phyloP scores from a whole-genome alignment of 257 asterid species.

The Galeopsis tetrahit region DNA sequence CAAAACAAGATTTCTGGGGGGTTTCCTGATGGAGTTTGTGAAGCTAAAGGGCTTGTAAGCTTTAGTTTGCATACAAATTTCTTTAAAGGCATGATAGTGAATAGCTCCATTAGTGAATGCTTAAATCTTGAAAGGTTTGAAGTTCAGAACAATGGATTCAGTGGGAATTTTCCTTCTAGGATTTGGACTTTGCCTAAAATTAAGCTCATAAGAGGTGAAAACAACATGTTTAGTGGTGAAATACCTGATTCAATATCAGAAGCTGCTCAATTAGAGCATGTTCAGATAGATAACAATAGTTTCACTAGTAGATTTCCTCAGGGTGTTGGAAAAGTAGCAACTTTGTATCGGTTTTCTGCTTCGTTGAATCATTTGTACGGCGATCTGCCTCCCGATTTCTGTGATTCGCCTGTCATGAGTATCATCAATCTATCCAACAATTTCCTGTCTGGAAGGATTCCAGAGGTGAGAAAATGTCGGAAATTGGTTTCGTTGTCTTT shows the following conservation, averaged over 20 bases:
- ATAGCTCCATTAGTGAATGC: constrained; percentile 54
- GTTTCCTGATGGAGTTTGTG: constrained; percentile 68
- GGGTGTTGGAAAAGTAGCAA: constrained; percentile 66
- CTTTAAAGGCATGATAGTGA: constrained; percentile 64
- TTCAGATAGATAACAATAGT: constrained; percentile 85
- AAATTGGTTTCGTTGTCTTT: constrained; percentile 74
- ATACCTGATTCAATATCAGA: constrained; percentile 75
- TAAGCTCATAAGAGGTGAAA: constrained; percentile 80
- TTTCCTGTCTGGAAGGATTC: constrained; percentile 64
- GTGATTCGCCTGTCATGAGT: constrained; percentile 87
- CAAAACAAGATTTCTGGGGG: constrained; percentile 70
- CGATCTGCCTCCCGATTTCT: constrained; percentile 77
- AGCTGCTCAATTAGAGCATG: constrained; percentile 81
- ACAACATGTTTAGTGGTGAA: constrained; percentile 73
- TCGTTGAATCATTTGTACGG: constrained; percentile 69
- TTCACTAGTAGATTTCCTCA: constrained; percentile 59
- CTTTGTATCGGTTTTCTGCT: constrained; percentile 80
- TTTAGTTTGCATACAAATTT: constrained; percentile 66
- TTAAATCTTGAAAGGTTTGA: constrained; percentile 74
- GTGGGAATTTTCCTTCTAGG: constrained; percentile 65
- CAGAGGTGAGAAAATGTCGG: constrained; percentile 66
- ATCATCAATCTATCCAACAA: constrained; percentile 74
- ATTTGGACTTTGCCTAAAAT: constrained; percentile 75
- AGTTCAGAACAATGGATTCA: constrained; percentile 77
- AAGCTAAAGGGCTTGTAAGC: constrained; percentile 55